Percentiles rank a stretch among this genome's conserved stretches.
Evolutionary conservation across 108 stramenopile species (phyloP).

Genomic region (Schizochytrium sp.): DNA sequence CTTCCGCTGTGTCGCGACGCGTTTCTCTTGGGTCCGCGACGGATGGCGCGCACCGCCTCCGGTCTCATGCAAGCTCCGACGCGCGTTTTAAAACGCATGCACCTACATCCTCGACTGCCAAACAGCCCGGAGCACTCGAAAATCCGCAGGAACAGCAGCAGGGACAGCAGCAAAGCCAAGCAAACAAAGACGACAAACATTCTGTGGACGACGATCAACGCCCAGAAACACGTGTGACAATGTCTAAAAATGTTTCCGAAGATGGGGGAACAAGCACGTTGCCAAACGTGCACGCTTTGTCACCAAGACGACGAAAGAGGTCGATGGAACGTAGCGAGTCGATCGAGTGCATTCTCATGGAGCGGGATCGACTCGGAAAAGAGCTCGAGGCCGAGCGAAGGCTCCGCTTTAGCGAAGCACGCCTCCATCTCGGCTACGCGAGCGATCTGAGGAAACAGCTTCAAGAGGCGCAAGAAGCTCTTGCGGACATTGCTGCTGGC

Average conservation of each 20-base stretch:
- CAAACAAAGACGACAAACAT: no score
- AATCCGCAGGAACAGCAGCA: no score
- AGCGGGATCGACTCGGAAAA: background rate
- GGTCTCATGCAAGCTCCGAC: no score
- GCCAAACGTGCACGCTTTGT: background rate
- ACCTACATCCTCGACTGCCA: no score
- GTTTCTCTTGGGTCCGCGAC: no score
- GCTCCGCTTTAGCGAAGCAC: background rate
- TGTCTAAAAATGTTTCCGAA: background rate
- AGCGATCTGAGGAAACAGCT: background rate
- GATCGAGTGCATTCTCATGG: background rate
- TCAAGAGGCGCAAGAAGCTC: background rate
- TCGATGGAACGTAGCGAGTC: background rate
- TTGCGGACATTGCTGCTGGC: background rate
- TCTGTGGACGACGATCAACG: no score
- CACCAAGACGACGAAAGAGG: background rate
- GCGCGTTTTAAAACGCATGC: no score
- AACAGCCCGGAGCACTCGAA: no score
- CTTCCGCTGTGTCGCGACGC: background rate
- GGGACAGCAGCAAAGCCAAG: no score
- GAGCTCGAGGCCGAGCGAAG: background rate
- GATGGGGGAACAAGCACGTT: background rate
- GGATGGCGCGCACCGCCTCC: no score
- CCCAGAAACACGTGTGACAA: no score
- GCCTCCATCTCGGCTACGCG: background rate